Conservation (phyloP, 2,329 filamentous ascomycete species). For the Venturia pyrina region DNA sequence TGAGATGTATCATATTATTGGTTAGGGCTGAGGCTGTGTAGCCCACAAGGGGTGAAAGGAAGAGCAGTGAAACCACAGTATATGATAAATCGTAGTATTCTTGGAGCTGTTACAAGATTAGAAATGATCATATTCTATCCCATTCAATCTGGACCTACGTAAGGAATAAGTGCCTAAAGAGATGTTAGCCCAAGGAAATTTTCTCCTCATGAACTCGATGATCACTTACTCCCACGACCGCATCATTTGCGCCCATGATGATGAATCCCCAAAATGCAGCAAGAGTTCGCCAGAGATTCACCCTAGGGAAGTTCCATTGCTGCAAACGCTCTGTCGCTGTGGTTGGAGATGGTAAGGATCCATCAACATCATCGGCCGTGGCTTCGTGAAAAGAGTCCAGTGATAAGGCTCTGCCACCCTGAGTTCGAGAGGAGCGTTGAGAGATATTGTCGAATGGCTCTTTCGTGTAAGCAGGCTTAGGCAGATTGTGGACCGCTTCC, state of each 20-base stretch:
- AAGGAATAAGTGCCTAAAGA: slow-evolving; percentile 35
- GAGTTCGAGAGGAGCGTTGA: background rate
- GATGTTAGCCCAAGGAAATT: slow-evolving; percentile 12
- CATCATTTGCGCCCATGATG: slow-evolving; percentile 61
- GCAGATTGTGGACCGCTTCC: background rate
- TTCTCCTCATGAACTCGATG: background rate
- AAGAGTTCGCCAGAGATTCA: slow-evolving; percentile 49
- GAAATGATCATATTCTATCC: background rate
- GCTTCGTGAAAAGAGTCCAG: slow-evolving; percentile 1
- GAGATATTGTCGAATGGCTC: background rate
- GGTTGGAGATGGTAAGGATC: slow-evolving; percentile 34
- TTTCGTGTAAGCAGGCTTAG: background rate
- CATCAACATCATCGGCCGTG: slow-evolving; percentile 3
- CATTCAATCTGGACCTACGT: slow-evolving; percentile 23
- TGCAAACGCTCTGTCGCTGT: slow-evolving; percentile 36
- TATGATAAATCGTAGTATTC: slow-evolving; percentile 53
- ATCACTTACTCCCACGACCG: slow-evolving; percentile 45
- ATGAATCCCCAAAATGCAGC: slow-evolving; percentile 53
- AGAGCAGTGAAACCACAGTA: slow-evolving; percentile 54
- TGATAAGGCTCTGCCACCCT: background rate
- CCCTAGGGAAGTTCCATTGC: slow-evolving; percentile 53
- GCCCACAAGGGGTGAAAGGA: slow-evolving; percentile 56
- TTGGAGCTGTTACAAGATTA: slow-evolving; percentile 39
- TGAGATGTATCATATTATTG: slow-evolving; percentile 56
- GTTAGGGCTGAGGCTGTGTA: slow-evolving; percentile 53